Evolutionary conservation across 176 grass and related monocot species (phyloP), one percentile per base, ranked within the genome.

Genomic region (Oropetium thomaeum): DNA sequence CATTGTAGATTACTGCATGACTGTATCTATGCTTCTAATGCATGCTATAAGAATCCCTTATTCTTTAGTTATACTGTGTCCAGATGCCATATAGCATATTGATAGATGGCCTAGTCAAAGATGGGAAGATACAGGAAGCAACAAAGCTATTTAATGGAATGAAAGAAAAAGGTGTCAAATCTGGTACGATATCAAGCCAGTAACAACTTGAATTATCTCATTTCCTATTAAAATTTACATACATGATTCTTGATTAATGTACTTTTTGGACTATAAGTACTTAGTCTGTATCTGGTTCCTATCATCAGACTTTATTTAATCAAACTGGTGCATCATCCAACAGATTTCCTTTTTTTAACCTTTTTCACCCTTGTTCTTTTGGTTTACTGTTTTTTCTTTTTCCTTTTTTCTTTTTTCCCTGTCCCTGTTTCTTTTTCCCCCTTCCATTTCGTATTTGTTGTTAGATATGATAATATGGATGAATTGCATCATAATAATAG

Each of bases 11-110:
- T 37, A 37, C n/a, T n/a, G n/a, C n/a, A 53, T 48, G 5, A 48
- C 5, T 26, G 3, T 23, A 57, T 27, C 51, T 74, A 54, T 78
- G 30, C 70, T 71, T 85, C 7, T 49, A 40, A 27, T 65, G 12
- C 13, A 23, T 85, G 14, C n/a, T 74, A 43, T 79, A n/a, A 58
- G 74, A 25, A 79, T 57, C 53, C 58, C 10, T 45, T 59, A 30
- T 45, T 27, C 35, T 12, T 59, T n/a, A n/a, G n/a, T n/a, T 78
- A 26, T 88, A 38, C 20, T 82, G 51, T 62, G 42, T 81, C 58
- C 74, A 94, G 95, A 98, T 93, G 78, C 86, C 95, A 61, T 92
- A 98, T 79, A 89, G 91, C 54, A 89, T 98, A 81, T 79, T 94
- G 84, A 87, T 98, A 73, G 95, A 98, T 80, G 86, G 75, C 73